Evolutionary conservation across 805 yeast species (phyloP).

Genomic region (Starmerella powellii): DNA sequence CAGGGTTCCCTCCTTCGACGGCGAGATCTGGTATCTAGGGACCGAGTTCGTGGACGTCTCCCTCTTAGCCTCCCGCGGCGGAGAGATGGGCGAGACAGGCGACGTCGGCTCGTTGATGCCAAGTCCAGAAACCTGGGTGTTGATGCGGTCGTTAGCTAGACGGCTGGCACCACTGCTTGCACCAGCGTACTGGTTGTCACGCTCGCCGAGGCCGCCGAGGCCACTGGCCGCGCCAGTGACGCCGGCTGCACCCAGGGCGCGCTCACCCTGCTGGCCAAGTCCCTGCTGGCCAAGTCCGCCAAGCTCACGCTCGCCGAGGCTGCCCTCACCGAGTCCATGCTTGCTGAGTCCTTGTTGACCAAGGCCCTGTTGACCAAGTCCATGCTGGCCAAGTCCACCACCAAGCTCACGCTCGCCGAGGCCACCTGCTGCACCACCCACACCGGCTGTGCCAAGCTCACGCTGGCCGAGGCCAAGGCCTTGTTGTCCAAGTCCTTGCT

Average conservation of each 20-base stretch:
- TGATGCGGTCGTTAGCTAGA: neutral
- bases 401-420: too few species aligned
- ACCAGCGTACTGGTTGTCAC: too few species aligned
- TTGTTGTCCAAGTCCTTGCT: neutral
- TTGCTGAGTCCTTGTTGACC: neutral
- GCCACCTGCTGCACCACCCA: too few species aligned
- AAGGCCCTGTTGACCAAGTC: neutral
- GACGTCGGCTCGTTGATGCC: conserved; percentile 5
- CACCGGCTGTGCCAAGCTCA: too few species aligned
- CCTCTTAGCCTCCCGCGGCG: neutral
- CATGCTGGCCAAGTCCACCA: conserved; percentile 1
- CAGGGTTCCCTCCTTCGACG: conserved; percentile 10
- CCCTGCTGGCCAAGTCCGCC: neutral
- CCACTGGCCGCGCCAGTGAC: too few species aligned
- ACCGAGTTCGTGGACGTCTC: neutral
- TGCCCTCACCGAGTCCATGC: neutral
- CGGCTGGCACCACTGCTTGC: too few species aligned
- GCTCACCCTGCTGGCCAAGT: too few species aligned
- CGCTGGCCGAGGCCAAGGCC: too few species aligned
- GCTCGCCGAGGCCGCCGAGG: too few species aligned
- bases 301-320: too few species aligned
- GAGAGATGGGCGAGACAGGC: neutral
- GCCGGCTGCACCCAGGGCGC: too few species aligned
- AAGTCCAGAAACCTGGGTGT: neutral
- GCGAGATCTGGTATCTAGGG: conserved; percentile 14